Percentiles rank a stretch among this genome's conserved stretches.
These are phyloP conservation scores for Leptographium procerum DNA, from an alignment of 2,329 filamentous ascomycete species.

Conservation along the genomic window DNA sequence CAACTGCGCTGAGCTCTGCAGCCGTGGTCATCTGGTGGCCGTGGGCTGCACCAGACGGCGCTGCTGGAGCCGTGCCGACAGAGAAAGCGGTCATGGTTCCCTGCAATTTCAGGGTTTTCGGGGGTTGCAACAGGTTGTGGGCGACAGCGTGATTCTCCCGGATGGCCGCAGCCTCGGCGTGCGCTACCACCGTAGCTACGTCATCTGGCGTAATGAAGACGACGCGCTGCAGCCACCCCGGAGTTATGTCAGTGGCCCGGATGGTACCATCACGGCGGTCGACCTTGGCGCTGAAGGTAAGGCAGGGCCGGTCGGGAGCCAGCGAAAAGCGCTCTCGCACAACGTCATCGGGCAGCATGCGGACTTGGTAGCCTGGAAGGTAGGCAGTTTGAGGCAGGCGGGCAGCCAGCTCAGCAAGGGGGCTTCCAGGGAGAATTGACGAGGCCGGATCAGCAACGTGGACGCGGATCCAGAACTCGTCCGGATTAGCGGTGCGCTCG, in stretches of 20 bases:
- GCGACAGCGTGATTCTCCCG: neutral
- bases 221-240: slow-evolving; percentile 39
- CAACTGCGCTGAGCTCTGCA: slow-evolving; percentile 28
- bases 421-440: slow-evolving; percentile 47
- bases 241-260: slow-evolving; percentile 41
- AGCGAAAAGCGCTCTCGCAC: slow-evolving; percentile 45
- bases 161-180: slow-evolving; percentile 3
- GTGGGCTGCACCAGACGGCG: slow-evolving; percentile 10
- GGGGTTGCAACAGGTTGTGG: neutral
- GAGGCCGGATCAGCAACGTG: slow-evolving; percentile 73
- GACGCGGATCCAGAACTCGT: slow-evolving; percentile 63
- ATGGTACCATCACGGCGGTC: slow-evolving; percentile 36
- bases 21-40: slow-evolving; percentile 32
- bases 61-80: slow-evolving; percentile 20
- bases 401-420: slow-evolving; percentile 49
- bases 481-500: slow-evolving; percentile 36
- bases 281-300: slow-evolving; percentile 53
- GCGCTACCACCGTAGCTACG: slow-evolving; percentile 29
- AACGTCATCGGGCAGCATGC: slow-evolving; percentile 45
- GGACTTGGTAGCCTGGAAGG: slow-evolving; percentile 42
- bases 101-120: slow-evolving; percentile 3
- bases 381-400: slow-evolving; percentile 49
- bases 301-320: slow-evolving; percentile 33
- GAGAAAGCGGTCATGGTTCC: slow-evolving; percentile 14
- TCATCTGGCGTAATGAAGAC: slow-evolving; percentile 43